Evolutionary conservation across 495 filamentous ascomycete genomes (phyloP), one percentile per base, ranked within the genome.

Genomic region (Hypoxylon intermedium): DNA sequence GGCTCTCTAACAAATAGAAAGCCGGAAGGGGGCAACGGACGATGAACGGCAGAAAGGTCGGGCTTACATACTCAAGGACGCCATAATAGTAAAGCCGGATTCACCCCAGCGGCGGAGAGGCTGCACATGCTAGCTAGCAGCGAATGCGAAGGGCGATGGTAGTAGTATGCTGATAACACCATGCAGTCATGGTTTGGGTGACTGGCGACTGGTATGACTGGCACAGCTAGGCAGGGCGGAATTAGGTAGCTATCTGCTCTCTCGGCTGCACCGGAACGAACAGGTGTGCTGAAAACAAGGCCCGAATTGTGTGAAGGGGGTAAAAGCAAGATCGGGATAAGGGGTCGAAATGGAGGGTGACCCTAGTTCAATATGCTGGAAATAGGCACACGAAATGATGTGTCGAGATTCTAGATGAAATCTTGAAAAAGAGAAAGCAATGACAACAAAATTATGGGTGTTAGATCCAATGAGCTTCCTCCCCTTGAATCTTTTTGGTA

Each of bases 21-120:
- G 2, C 4, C 3, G 51, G 36, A 49, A 9, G 12, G 46, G 37
- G 36, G 28, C 21, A 23, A 45, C 43, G 13, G 42, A 18, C 11
- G 44, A 23, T 20, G 19, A 33, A 20, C 16, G 34, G 13, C 20
- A 43, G 2, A 49, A 49, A 37, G 24, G 11, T 37, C 54, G 53
- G 59, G 61, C 54, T 68, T 68, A 71, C 68, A 67, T 68, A 71
- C 68, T 68, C 46, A 71, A 64, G 43, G 68, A 66, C 42, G 68
- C 62, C 68, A 71, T 71, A 60, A 53, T 60, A 54, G 42, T 66
- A 68, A 63, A 66, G 62, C 50, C 52, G 65, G 54, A 68, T 65
- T 68, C 61, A 65, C 58, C 65, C 61, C 46, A 48, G 52, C 42
- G 60, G 57, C 50, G 54, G 50, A 49, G 34, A 42, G 18, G 18